Evolutionary conservation across 2,329 filamentous ascomycete species (phyloP), one percentile per base, ranked within the genome.

Genomic region (Fusarium palustre): DNA sequence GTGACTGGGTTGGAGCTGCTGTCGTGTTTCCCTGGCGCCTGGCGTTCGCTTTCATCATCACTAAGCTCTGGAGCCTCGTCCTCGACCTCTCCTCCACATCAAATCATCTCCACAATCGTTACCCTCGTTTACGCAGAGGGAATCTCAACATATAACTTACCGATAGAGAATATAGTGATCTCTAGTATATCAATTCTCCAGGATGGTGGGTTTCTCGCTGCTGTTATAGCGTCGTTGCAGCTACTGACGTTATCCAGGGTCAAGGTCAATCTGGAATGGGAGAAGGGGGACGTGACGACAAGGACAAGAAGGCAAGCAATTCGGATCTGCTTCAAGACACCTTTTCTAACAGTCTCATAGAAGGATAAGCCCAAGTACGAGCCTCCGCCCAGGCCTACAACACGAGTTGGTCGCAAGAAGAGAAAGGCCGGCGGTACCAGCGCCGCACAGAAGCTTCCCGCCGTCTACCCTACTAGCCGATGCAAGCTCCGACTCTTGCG

Each of bases 351-450:
- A 55, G 4, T 62, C 46, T 28, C 38, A 74, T 77, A 97, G 95
- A 98, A 99, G 88, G 95, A 99, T 69, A 99, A 99, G 91, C 96
- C 96, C 79, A 98, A 97, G 92, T 99, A 99, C 86, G 96, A 99
- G 83, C 96, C 96, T 71, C 96, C 96, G 74, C 96, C 96, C 81
- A 91, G 95, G 77, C 96, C 96, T 69, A 99, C 96, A 68, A 98
- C 96, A 72, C 93, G 96, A 80, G 91, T 99, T 79, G 96, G 96
- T 66, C 93, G 95, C 78, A 97, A 97, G 91, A 99, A 99, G 92
- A 95, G 94, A 88, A 97, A 93, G 90, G 88, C 90, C 50, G 94
- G 92, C 64, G 96, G 96, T 55, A 94, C 93, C 68, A 97, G 95
- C 81, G 94, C 96, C 53, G 93, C 96, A 20, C 93, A 95, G 61